Base-by-base conservation (phyloP, 1,284 basidiomycete species). In the Leccinum angustisporum region DNA sequence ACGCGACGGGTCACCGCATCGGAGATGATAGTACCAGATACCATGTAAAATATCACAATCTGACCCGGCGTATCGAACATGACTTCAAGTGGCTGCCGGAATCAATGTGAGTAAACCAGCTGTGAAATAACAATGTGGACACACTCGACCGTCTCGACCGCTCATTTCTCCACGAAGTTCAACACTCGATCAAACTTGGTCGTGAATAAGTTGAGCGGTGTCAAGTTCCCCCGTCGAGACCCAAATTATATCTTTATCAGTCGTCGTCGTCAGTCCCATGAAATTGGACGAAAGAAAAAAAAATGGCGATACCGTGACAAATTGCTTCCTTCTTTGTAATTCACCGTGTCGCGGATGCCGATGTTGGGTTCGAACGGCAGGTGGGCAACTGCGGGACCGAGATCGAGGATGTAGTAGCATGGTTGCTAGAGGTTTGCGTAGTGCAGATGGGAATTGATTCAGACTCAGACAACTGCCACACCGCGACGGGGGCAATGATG, bases 11-110 rank as follows among this genome's bases (percentile, higher is more conserved):
- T 36, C 14, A 36, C 34, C 34, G 34, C 94, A 73, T 98, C 95
- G 18, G 97, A 99, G 70, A 99, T 98, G 74, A 99, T 99, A 3
- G 96, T 90, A 3, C 97, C 97, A 33, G 95, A 98, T 1, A 98
- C 97, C 97, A 99, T 51, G 97, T 27, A 27, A 27, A 27, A 27
- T 99, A 73, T 99, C 77, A 99, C 97, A 70, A 99, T 99, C 78
- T 99, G 97, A 6, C 97, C 97, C 3, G 97, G 97, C 0, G 97
- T 99, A 72, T 99, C 97, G 38, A 99, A 80, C 50, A 99, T 88
- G 61, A 27, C 25, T 25, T 25, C 25, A 99, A 86, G 79, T 98
- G 90, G 70, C 95, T 97, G 68, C 25, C 57, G 54, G 52, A 36
- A 36, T 36, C 27, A 16, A 30, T 21, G 25, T 58, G 27, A 65